Evolutionary conservation across 495 filamentous ascomycete species (phyloP).

Genomic region (Lasiosphaeris hirsuta): DNA sequence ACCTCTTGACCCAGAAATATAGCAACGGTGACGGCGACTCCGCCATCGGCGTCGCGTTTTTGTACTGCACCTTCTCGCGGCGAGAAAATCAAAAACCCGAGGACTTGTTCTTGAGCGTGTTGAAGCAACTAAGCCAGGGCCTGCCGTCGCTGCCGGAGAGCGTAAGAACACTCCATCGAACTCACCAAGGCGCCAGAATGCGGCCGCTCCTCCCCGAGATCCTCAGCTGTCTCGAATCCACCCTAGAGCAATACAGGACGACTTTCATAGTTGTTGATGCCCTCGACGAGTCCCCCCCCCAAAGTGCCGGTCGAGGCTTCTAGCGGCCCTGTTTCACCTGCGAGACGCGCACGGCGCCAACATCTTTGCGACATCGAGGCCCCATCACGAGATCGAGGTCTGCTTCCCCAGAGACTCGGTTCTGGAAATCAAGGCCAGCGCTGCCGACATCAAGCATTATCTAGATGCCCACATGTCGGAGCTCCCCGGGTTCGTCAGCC

Average conservation of each 20-base stretch:
- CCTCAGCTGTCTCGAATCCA: too few relatives aligned
- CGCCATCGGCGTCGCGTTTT: constrained; percentile 36
- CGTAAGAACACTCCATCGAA: constrained; percentile 27
- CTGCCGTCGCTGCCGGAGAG: constrained; percentile 9
- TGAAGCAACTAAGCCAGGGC: constrained; percentile 36
- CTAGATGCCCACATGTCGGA: background rate
- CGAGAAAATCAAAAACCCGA: constrained; percentile 27
- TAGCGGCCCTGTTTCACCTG: background rate
- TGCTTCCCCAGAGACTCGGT: background rate
- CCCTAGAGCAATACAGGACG: too few relatives aligned
- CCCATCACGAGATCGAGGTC: background rate
- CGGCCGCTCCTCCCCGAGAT: constrained; percentile 24
- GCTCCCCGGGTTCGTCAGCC: background rate
- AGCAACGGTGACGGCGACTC: constrained; percentile 17
- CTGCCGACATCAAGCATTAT: background rate
- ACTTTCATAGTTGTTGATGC: too few relatives aligned
- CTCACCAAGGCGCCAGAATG: constrained; percentile 13
- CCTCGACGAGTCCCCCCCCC: too few relatives aligned
- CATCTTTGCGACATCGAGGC: background rate
- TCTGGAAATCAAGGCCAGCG: background rate
- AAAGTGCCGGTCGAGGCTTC: background rate
- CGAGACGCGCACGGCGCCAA: background rate
- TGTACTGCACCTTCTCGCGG: constrained; percentile 42
- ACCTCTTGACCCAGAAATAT: constrained; percentile 25
- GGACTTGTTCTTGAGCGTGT: constrained; percentile 27